Conservation (phyloP, 352 stramenopile genomes). For the Phytopythium oedochilum region DNA sequence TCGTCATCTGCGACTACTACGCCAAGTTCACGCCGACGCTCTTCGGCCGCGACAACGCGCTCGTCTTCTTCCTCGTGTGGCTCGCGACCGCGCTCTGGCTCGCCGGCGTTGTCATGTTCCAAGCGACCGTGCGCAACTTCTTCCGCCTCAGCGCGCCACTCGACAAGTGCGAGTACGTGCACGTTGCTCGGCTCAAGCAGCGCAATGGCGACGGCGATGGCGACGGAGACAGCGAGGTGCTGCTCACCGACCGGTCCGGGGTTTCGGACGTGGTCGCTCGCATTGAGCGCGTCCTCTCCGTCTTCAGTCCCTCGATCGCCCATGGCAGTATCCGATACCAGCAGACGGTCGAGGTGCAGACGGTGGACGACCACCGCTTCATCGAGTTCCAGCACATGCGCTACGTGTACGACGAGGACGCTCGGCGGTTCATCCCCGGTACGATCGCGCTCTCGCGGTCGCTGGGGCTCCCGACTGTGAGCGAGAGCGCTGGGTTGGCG, state of each 20-base stretch:
- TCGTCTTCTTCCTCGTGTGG: slow-evolving; percentile 32
- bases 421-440: slow-evolving; percentile 19
- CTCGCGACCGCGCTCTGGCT: slow-evolving; percentile 21
- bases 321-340: slow-evolving; percentile 13
- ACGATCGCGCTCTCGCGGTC: slow-evolving; percentile 13
- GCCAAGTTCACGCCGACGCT: slow-evolving; percentile 18
- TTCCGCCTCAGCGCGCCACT: slow-evolving; percentile 21
- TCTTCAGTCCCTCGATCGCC: slow-evolving; percentile 3
- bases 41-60: slow-evolving; percentile 20
- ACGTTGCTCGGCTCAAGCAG: slow-evolving; percentile 23
- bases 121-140: slow-evolving; percentile 26
- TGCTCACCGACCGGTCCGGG: slow-evolving; percentile 21
- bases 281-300: slow-evolving; percentile 11
- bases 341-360: slow-evolving; percentile 22
- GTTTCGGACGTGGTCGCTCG: slow-evolving; percentile 22
- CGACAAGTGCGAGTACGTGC: slow-evolving; percentile 22
- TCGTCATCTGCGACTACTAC: slow-evolving; percentile 36
- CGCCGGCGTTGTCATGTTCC: slow-evolving; percentile 15
- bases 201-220: background rate
- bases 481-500: background rate
- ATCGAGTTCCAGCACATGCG: slow-evolving; percentile 42
- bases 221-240: slow-evolving; percentile 17
- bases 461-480: background rate
- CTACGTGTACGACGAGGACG: slow-evolving; percentile 30
- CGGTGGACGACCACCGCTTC: slow-evolving; percentile 11